These are phyloP conservation scores for Pleurotus giganteus DNA, from an alignment of 768 basidiomycete genomes.

Conservation along the genomic window DNA sequence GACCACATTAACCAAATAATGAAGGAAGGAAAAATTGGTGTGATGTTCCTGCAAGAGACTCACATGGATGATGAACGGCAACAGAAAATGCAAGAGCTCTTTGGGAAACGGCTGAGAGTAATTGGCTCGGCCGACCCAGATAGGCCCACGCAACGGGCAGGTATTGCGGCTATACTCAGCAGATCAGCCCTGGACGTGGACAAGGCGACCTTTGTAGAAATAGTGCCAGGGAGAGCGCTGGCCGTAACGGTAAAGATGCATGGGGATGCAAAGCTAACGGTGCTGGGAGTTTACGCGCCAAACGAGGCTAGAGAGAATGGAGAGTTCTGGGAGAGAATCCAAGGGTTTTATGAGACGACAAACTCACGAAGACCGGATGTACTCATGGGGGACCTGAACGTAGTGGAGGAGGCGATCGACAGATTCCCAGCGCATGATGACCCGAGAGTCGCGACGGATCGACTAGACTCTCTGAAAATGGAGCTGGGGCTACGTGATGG, in stretches of 20 bases:
- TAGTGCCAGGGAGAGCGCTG: slow-evolving; percentile 28
- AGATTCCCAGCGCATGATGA: slow-evolving; percentile 26
- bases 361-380: slow-evolving; percentile 23
- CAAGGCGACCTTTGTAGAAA: slow-evolving; percentile 1
- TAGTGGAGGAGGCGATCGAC: slow-evolving; percentile 37
- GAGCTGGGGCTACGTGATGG: slow-evolving; percentile 24
- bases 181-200: slow-evolving; percentile 20
- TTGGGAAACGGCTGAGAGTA: slow-evolving; percentile 15
- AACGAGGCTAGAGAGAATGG: slow-evolving; percentile 24
- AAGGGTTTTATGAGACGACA: slow-evolving; percentile 7
- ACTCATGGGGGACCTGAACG: slow-evolving; percentile 40
- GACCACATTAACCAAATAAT: slow-evolving; percentile 24
- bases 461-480: slow-evolving; percentile 20
- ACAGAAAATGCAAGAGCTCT: slow-evolving; percentile 7
- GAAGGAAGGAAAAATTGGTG: slow-evolving; percentile 20
- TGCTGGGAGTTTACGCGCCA: slow-evolving; percentile 36
- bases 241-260: slow-evolving; percentile 17
- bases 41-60: slow-evolving; percentile 29
- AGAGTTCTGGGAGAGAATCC: slow-evolving; percentile 26
- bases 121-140: slow-evolving; percentile 14
- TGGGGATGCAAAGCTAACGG: slow-evolving; percentile 13
- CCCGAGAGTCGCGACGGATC: not conserved
- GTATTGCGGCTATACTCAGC: slow-evolving; percentile 34
- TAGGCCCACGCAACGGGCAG: slow-evolving; percentile 19
- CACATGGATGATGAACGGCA: slow-evolving; percentile 22